Percentiles rank a stretch among this genome's conserved stretches.
Conservation (phyloP, 2,329 filamentous ascomycete species). For the Coleophoma crateriformis region DNA sequence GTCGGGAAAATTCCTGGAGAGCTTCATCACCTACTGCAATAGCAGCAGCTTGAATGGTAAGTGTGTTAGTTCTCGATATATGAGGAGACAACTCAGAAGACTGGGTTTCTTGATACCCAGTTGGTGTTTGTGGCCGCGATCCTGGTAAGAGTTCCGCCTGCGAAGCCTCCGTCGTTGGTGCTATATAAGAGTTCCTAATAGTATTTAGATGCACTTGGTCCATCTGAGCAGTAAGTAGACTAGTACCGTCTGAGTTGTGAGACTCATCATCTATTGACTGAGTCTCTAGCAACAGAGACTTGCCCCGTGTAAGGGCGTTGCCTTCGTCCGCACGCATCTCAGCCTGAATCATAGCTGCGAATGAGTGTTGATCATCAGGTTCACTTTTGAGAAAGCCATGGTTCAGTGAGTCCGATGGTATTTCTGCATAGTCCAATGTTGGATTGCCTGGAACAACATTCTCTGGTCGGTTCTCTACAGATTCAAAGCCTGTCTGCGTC, state of each 20-base stretch:
- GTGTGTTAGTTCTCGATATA: conserved; percentile 9
- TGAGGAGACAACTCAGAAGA: neutral
- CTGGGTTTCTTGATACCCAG: neutral
- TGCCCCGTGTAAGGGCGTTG: conserved; percentile 42
- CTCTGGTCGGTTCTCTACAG: conserved; percentile 8
- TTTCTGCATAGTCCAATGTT: neutral
- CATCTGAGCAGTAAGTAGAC: conserved; percentile 11
- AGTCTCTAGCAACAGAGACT: conserved; percentile 8
- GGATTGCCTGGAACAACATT: neutral
- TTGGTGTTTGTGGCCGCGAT: conserved; percentile 3
- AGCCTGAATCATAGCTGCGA: conserved; percentile 40
- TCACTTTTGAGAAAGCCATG: conserved; percentile 1
- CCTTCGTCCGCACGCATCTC: conserved; percentile 58
- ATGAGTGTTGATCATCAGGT: conserved; percentile 12
- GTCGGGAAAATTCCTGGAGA: conserved; percentile 61
- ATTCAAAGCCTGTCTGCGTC: conserved; percentile 48
- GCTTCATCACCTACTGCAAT: conserved; percentile 47
- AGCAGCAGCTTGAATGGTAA: conserved; percentile 18
- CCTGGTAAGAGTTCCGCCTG: conserved; percentile 9
- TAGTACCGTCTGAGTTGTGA: neutral
- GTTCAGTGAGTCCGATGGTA: neutral
- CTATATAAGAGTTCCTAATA: conserved; percentile 17
- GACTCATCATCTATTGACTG: conserved; percentile 3
- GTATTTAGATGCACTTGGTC: conserved; percentile 20
- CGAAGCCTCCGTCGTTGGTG: conserved; percentile 5